Evolutionary conservation across 2,329 filamentous ascomycete species (phyloP).

Genomic region (Nemania diffusa): DNA sequence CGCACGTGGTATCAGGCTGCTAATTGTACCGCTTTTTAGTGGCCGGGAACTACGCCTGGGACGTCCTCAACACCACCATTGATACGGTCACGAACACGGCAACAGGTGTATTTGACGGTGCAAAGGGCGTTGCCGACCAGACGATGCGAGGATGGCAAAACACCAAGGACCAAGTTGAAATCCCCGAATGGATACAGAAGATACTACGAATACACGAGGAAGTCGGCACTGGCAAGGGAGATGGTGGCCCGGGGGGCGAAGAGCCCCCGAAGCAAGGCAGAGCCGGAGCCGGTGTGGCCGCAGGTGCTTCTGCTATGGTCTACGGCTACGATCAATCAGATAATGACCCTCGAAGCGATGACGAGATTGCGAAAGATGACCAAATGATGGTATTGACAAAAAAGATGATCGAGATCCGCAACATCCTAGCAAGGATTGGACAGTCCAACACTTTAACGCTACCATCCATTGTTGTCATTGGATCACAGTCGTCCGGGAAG

Average conservation of each 20-base stretch:
- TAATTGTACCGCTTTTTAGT: constrained; percentile 48
- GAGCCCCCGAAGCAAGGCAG: constrained; percentile 69
- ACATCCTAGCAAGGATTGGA: constrained; percentile 88
- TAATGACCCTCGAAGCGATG: constrained; percentile 69
- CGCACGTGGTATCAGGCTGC: neutral
- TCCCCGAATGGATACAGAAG: constrained; percentile 81
- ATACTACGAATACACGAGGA: constrained; percentile 72
- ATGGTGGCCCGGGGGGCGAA: constrained; percentile 60
- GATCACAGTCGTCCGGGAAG: constrained; percentile 97
- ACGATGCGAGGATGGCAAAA: constrained; percentile 83
- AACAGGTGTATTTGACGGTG: constrained; percentile 74
- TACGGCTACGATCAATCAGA: constrained; percentile 81
- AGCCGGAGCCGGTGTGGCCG: constrained; percentile 69
- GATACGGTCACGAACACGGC: constrained; percentile 78
- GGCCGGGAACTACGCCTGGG: constrained; percentile 65
- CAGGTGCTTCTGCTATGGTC: constrained; percentile 77
- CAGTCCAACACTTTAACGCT: constrained; percentile 89
- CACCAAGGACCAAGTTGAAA: constrained; percentile 79
- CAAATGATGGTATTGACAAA: constrained; percentile 99
- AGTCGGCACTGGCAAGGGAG: constrained; percentile 59
- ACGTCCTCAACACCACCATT: constrained; percentile 77
- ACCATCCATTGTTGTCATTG: constrained; percentile 98
- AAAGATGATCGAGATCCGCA: constrained; percentile 99
- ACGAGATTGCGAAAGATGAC: constrained; percentile 83
- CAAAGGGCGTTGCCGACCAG: constrained; percentile 80